Base-by-base conservation (phyloP, 768 basidiomycete genomes). In the Lyophyllum decastes region DNA sequence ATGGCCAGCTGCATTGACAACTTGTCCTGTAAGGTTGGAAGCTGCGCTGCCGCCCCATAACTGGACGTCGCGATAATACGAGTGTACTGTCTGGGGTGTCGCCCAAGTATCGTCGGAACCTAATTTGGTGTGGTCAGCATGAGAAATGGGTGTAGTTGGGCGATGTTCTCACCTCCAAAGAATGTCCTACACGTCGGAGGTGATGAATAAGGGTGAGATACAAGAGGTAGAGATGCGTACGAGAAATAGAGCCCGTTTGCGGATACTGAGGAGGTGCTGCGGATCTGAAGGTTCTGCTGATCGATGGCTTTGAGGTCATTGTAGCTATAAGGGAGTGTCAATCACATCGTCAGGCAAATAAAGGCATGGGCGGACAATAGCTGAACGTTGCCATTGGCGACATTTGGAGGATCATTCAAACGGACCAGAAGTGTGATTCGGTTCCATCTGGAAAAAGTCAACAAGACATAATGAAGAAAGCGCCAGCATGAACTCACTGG, bases 181-280 rank as follows among this genome's bases (percentile, higher is more conserved):
- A 94, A 93, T 21, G 90, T 92, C 33, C 89, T 89, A 59, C 9
- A 47, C 5, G n/a, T n/a, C 22, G 48, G 14, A 25, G 27, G 11
- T 54, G 26, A 45, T 54, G 21, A 60, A 52, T 33, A 46, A 26
- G 44, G 59, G 35, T 33, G 35, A 2, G 51, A 34, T 21, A 49
- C 44, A 21, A 49, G n/a, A 19, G 38, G 19, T 54, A 35, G 61
- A 56, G 33, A 27, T 5, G 71, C 85, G 70, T 56, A 89, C 85
- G 92, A 93, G 71, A 94, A 90, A 73, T 83, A 93, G 48, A 94
- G 70, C 8, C 93, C 92, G 33, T 85, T 86, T 9, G 84, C 79
- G 9, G 73, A 68, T 24, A 94, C 72, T 24, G 72, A 70, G 21
- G 79, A 69, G 27, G 72, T 76, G 22, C 78, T 78, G 24, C 93